phyloP scores from a whole-genome alignment of 306 rosid species.

The Dicorynia guianensis region DNA sequence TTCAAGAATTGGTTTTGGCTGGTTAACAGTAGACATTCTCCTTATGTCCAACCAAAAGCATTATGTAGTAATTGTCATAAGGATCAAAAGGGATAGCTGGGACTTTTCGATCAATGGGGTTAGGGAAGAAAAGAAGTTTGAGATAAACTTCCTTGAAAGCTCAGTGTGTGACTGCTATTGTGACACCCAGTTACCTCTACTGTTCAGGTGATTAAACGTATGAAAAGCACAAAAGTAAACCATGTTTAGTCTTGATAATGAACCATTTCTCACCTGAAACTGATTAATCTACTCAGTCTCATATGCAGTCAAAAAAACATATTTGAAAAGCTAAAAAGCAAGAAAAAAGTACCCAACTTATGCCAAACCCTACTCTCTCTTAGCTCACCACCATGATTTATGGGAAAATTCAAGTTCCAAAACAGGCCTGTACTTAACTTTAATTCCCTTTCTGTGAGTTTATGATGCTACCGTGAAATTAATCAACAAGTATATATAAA shows the following conservation, averaged over 20 bases:
- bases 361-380: conserved; percentile 55
- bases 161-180: conserved; percentile 51
- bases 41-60: background rate
- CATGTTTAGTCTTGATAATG: conserved; percentile 37
- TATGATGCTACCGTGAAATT: conserved; percentile 21
- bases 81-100: conserved; percentile 8
- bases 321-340: conserved; percentile 30
- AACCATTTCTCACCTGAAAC: conserved; percentile 34
- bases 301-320: conserved; percentile 38
- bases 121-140: conserved; percentile 35
- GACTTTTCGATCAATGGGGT: conserved; percentile 50
- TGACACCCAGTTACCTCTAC: conserved; percentile 45
- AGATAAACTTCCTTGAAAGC: conserved; percentile 52
- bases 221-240: conserved; percentile 35
- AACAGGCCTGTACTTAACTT: background rate
- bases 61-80: background rate
- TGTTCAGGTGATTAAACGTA: conserved; percentile 51
- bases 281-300: background rate
- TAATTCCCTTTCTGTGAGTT: conserved; percentile 21
- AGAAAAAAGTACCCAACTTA: conserved; percentile 40
- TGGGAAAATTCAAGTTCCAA: conserved; percentile 24
- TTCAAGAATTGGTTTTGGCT: background rate
- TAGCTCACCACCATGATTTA: background rate
- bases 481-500: background rate
- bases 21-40: background rate